phyloP scores from a whole-genome alignment of 345 rosid genomes.

The Hypericum perforatum region DNA sequence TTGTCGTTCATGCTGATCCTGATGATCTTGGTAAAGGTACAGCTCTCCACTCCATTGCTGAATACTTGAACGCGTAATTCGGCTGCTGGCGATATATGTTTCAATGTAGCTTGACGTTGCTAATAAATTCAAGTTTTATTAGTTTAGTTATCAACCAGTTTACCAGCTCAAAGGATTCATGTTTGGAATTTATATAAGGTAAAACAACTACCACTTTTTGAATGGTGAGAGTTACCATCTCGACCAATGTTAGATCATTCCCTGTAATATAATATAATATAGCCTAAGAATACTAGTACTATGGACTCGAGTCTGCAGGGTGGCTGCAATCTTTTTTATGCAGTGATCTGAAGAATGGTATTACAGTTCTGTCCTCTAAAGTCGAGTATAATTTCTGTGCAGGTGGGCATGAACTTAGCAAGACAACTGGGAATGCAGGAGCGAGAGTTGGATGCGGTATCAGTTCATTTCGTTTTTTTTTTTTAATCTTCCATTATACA shows the following conservation, averaged over 20 bases:
- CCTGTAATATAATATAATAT: too few relatives aligned
- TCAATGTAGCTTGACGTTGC: neutral
- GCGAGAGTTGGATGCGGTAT: constrained; percentile 90
- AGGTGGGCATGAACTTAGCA: constrained; percentile 92
- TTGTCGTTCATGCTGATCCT: constrained; percentile 79
- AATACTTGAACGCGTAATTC: neutral
- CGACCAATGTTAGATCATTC: too few relatives aligned
- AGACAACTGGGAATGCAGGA: constrained; percentile 89
- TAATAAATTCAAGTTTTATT: too few relatives aligned
- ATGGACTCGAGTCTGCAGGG: neutral
- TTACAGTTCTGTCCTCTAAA: neutral
- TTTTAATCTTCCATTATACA: neutral
- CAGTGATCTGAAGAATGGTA: neutral
- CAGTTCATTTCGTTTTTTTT: neutral
- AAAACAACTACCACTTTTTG: too few relatives aligned
- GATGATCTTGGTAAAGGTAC: constrained; percentile 92
- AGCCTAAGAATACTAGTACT: too few relatives aligned
- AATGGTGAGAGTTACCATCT: too few relatives aligned
- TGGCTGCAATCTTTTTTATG: neutral
- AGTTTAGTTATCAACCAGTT: too few relatives aligned
- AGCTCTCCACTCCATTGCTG: neutral
- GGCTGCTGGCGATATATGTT: neutral
- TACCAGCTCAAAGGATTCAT: too few relatives aligned
- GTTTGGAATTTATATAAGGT: too few relatives aligned
- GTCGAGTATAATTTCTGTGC: constrained; percentile 10